Base-by-base conservation (phyloP, 805 yeast genomes). In the Starmerella sirachaensis region DNA sequence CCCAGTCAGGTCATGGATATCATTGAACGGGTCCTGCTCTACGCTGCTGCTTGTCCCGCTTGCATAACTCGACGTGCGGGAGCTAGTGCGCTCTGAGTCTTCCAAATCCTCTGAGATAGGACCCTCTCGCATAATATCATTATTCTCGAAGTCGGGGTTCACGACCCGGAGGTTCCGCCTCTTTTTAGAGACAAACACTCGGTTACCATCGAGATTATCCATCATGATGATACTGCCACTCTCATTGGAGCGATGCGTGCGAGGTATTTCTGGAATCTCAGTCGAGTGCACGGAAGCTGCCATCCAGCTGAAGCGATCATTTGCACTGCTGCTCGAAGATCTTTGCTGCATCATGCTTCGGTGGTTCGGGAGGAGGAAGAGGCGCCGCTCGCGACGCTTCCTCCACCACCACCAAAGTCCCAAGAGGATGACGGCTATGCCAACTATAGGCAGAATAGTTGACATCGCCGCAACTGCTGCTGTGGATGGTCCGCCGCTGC, bases 391-490 rank as follows among this genome's bases (percentile, higher is more conserved):
- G n/a, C 47, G 36, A 12, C 56, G 50, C 18, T 47, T 48, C 6
- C 54, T 45, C 45, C 50, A 49, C 45, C 46, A 44, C 41, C 53
- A 34, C 40, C 54, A 54, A 9, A 61, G 59, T 0, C 54, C 58
- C 3, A 58, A 42, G 1, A 64, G 56, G 8, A 59, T 53, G 3
- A 67, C 42, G 4, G 59, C 58, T 11, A 66, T 54, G n/a, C n/a
- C n/a, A n/a, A n/a, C n/a, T 1, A 68, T 36, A 4, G 73, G 72
- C 5, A 68, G 54, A 9, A 67, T 50, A 1, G 68, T 63, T 0
- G 72, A 64, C n/a, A 69, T 48, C 1, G 66, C 73, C 13, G 69
- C 70, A 10, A 68, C 53, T 3, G 56, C 54, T 4, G 63, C 60
- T 1, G 47, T 45, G 4, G 62, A 37, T 20, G 38, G 41, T 19